Base-by-base conservation (phyloP, 2,329 filamentous ascomycete species). In the Aspergillus sp. region DNA sequence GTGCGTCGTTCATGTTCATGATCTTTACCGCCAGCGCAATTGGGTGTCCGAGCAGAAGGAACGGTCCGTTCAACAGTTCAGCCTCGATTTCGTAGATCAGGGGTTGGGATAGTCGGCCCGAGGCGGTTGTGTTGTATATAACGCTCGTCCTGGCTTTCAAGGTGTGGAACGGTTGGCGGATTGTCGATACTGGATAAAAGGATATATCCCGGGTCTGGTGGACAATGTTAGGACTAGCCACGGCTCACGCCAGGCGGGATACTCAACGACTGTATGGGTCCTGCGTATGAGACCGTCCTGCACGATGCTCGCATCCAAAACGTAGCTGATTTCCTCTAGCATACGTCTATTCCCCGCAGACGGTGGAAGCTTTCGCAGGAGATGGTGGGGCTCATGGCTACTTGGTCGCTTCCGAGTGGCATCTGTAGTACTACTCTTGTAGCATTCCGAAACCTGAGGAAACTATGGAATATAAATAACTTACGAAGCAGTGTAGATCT, bases 21-120 rank as follows among this genome's bases (percentile, higher is more conserved):
- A 62, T 13, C 8, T 51, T 32, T 13, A 62, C 51, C 1, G n/a
- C 38, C 5, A 61, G 46, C 9, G 59, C 52, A 6, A 61, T 53
- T 2, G 54, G 45, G 7, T 50, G 33, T 6, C 49, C 45, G 1
- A 54, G 47, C 11, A 50, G 17, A 20, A 62, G 53, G 22, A 35
- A 60, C 1, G 56, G 54, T 13, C 59, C 59, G 16, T 60, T 50
- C 11, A 46, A 44, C 2, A 61, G 53, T 13, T 52, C 40, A 14
- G 42, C 41, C 4, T 53, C 47, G 14, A 60, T 46, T 26, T 45
- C 14, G 8, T 44, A 53, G 22, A 35, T 36, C n/a, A 41, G 22
- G 14, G 52, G 45, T 41, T 19, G 19, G 30, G 19, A 45, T 32
- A 33, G 17, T 20, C n/a, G 1, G 19, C 16, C 20, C 5, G 24